Evolutionary conservation across 2,329 filamentous ascomycete species (phyloP), one percentile per base, ranked within the genome.

Genomic region (Emergomyces orientalis): DNA sequence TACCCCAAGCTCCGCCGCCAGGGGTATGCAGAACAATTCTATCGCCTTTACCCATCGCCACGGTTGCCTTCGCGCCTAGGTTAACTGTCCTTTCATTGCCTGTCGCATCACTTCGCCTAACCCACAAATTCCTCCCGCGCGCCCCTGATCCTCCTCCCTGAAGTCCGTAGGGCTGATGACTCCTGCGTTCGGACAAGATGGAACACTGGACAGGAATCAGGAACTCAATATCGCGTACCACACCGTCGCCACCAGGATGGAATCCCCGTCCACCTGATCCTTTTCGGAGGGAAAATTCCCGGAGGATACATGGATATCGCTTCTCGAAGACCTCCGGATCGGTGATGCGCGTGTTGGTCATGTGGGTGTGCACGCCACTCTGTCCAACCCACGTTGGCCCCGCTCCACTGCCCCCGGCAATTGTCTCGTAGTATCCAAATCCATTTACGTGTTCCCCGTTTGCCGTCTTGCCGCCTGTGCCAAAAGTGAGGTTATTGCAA

Each of bases 361-460:
- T 93, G 76, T 93, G 89, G 3, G 86, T 88, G 72, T 94, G 89
- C 41, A 93, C 88, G 27, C 89, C 89, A 63, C 81, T 86, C 30
- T 89, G 88, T 30, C 90, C 90, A 64, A 87, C 81, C 90, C 90
- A 94, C 27, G 82, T 82, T 0, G 87, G 84, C 0, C 90, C 90
- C 0, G 90, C 90, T 52, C 89, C 90, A 54, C 84, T 86, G 2
- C 90, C 90, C 49, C 90, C 90, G 0, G 89, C 88, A 65, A 94
- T 93, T 2, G 90, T 94, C 74, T 94, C 90, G 73, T 93, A 93
- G 78, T 93, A 94, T 11, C 90, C 90, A 71, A 94, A 94, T 0
- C 90, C 90, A 43, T 85, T 85, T n/a, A 85, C 80, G n/a, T 71
- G 69, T 5, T 82, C 80, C 62, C 83, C 80, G 58, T 82, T 78